Evolutionary conservation across 1,284 basidiomycete genomes (phyloP).

Genomic region (Cryptococcus deneoformans): DNA sequence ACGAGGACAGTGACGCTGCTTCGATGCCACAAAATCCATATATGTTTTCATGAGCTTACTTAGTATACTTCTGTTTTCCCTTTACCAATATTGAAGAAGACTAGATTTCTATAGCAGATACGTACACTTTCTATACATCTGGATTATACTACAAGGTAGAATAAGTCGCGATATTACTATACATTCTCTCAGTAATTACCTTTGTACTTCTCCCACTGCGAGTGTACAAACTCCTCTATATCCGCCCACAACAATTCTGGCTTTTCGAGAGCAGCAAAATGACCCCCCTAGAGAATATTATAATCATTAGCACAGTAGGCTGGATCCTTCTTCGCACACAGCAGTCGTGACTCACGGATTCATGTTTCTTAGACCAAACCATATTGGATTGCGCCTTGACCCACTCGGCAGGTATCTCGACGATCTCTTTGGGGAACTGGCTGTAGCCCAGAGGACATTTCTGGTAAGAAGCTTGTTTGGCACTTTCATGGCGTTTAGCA

Average conservation of each 20-base stretch:
- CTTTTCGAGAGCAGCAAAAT: conserved; percentile 52
- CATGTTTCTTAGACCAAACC: conserved; percentile 29
- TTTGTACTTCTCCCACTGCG: neutral
- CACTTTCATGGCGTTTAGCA: conserved; percentile 19
- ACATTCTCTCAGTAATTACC: too few relatives aligned
- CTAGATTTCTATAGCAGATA: too few relatives aligned
- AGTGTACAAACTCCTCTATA: conserved; percentile 31
- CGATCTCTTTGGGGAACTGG: conserved; percentile 47
- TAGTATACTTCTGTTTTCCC: too few relatives aligned
- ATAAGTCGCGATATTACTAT: too few relatives aligned
- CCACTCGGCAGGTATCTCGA: conserved; percentile 37
- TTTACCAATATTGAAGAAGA: too few relatives aligned
- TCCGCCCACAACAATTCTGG: conserved; percentile 45
- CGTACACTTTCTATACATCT: too few relatives aligned
- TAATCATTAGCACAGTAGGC: neutral
- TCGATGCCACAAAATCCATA: too few relatives aligned
- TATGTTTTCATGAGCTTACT: too few relatives aligned
- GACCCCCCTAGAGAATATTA: conserved; percentile 29
- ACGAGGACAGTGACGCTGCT: too few relatives aligned
- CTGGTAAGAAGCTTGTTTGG: conserved; percentile 23
- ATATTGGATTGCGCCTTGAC: conserved; percentile 9
- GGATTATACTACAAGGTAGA: too few relatives aligned
- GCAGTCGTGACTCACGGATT: conserved; percentile 4
- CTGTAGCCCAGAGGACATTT: conserved; percentile 48
- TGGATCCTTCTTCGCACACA: too few relatives aligned